These are phyloP conservation scores for Escovopsis sp. DNA, from an alignment of 2,329 filamentous ascomycete species.

Conservation along the genomic window DNA sequence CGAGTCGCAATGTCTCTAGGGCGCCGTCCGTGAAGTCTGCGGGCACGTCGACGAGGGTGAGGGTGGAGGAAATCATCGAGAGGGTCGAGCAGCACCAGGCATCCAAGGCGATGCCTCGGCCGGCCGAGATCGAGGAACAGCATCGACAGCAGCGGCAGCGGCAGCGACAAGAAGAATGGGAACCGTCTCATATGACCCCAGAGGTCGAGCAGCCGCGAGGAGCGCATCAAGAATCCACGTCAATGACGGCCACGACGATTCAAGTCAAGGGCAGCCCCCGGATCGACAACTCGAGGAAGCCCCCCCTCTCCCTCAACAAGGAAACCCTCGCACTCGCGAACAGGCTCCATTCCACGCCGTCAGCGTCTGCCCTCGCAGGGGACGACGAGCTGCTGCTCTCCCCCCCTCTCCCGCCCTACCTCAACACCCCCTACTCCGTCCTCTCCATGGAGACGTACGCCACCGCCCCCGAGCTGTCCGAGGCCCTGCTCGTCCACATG, in stretches of 20 bases:
- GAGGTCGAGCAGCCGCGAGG: too few relatives aligned
- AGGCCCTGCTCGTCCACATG: constrained; percentile 46
- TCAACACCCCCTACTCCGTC: constrained; percentile 47
- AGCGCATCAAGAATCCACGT: too few relatives aligned
- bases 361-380: constrained; percentile 30
- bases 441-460: constrained; percentile 45
- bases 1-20: constrained; percentile 40
- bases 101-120: too few relatives aligned
- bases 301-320: not conserved
- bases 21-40: constrained; percentile 34
- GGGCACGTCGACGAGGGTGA: not conserved
- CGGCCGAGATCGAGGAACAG: not conserved
- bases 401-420: constrained; percentile 35
- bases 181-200: too few relatives aligned
- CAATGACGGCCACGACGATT: too few relatives aligned
- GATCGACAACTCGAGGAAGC: too few relatives aligned
- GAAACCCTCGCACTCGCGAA: constrained; percentile 13
- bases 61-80: too few relatives aligned
- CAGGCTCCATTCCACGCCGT: constrained; percentile 16
- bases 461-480: constrained; percentile 46
- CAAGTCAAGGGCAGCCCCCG: not conserved
- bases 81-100: not conserved
- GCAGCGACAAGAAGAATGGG: too few relatives aligned
- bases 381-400: constrained; percentile 39
- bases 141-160: not conserved